Conservation (phyloP, 1,139 yeast genomes). For the Pichia sp. region DNA sequence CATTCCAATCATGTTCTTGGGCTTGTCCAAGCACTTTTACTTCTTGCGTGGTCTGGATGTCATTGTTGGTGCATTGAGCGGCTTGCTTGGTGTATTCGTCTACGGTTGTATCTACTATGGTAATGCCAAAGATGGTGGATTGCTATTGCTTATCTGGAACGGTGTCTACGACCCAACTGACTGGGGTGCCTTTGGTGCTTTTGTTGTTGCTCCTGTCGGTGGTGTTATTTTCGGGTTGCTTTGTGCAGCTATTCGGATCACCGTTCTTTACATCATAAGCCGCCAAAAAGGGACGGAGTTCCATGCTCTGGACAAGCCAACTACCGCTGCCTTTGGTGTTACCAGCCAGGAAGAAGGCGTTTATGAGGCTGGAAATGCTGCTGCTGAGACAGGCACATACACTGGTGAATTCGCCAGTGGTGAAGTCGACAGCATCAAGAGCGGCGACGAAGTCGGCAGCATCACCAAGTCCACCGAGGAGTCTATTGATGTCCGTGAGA, state of each 20-base stretch:
- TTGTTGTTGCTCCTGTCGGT: conserved; percentile 85
- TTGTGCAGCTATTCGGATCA: conserved; percentile 50
- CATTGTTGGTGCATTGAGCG: conserved; percentile 79
- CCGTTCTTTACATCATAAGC: conserved; percentile 37
- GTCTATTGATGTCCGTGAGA: conserved; percentile 13
- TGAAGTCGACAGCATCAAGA: not conserved
- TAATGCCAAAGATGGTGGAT: conserved; percentile 73
- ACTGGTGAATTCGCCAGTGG: not conserved
- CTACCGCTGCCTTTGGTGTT: conserved; percentile 17
- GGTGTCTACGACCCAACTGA: conserved; percentile 75
- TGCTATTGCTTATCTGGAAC: conserved; percentile 63
- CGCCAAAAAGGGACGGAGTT: conserved; percentile 43
- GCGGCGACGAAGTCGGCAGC: conserved; percentile 7
- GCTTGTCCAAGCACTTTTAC: conserved; percentile 65
- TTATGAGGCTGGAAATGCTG: conserved; percentile 9
- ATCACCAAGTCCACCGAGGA: conserved; percentile 1
- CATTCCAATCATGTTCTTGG: conserved; percentile 80
- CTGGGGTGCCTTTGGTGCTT: conserved; percentile 95
- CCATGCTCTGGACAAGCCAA: conserved; percentile 54
- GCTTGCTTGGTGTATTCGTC: conserved; percentile 71
- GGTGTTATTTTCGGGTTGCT: conserved; percentile 58
- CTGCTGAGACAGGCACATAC: not conserved
- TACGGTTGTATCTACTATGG: conserved; percentile 79
- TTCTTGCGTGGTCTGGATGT: conserved; percentile 79
- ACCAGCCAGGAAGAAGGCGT: conserved; percentile 12